Evolutionary conservation across 768 basidiomycete species (phyloP), one percentile per base, ranked within the genome.

Genomic region (Hygrocybe punicea): DNA sequence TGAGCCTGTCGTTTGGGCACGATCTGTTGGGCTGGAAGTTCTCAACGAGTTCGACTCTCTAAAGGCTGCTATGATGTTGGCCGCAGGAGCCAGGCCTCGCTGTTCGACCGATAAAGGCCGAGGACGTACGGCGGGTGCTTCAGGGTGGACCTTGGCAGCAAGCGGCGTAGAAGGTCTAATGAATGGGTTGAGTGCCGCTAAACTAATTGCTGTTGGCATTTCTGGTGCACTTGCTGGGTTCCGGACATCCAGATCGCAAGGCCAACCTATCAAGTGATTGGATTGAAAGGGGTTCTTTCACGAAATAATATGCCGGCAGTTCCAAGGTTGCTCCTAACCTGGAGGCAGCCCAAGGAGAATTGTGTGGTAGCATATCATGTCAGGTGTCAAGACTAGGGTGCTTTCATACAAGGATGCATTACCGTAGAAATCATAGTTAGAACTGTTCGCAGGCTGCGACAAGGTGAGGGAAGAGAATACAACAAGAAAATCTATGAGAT

Each of bases 21-120:
- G 96, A 53, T 89, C 89, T 0, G 81, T 87, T 14, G 97, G 97
- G 1, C 67, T 98, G 17, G 96, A 98, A 64, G 84, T 97, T 10
- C 63, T 98, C 44, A 97, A 98, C 65, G 94, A 98, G 71, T 72
- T 97, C 14, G 87, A 89, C 57, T 76, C 83, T 0, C 62, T 98
- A 58, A 98, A 98, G 73, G 81, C 83, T 14, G 84, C 87, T 1
- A 68, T 99, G 14, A 93, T 98, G 90, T 80, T 85, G 67, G 76
- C 80, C 13, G 95, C 90, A 9, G 95, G 80, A 53, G 76, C 77
- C n/a, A 64, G 66, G 19, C 53, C 57, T 24, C 33, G 29, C 23
- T 44, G 40, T 35, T 53, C 53, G 25, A 47, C 40, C 23, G 13
- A 49, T 5, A 24, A 57, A 16, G 37, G 54, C 29, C 29, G 29